Base-by-base conservation (phyloP, 208 protist genomes). In the Lotmaria passim region DNA sequence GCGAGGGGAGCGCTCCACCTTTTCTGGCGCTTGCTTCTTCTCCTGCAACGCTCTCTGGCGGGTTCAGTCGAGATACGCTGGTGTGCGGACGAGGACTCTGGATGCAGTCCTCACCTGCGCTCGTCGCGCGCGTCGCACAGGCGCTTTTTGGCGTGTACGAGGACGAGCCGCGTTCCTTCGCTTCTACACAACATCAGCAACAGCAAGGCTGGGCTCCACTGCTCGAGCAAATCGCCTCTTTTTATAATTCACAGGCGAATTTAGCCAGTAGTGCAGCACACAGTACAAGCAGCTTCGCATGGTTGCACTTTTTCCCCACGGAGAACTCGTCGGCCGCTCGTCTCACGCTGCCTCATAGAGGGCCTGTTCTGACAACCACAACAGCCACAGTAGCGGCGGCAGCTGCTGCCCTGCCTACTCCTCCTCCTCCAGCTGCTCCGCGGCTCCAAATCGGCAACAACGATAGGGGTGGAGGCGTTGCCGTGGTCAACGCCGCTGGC, bases 21-120 rank as follows among this genome's bases (percentile, higher is more conserved):
- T n/a, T n/a, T n/a, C n/a, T n/a, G n/a, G n/a, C n/a, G n/a, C n/a
- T n/a, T n/a, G n/a, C 12, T 30, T 24, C 3, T 2, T 23, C 31
- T 1, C 10, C 12, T 1, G 44, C 36, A 24, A 4, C 50, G 50
- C n/a, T 14, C n/a, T 23, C 33, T 26, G 15, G 21, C 19, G 17
- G 26, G n/a, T 15, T 6, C 10, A 6, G 1, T 6, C 52, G 30
- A 31, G 36, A 17, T 24, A 19, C 21, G 36, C 60, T 36, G 7
- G 43, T 62, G 10, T 75, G 70, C 43, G 70, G 70, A 6, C 34
- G 31, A 8, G 61, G 72, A 8, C 31, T 73, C 19, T 41, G 47
- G 23, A 63, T 68, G 66, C 26, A 65, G 48, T 58, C 57, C 21
- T 70, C 69, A 15, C 19, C 38, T 7, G 24, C 36, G 3, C 39